Percentiles rank a stretch among this genome's conserved stretches.
These are phyloP conservation scores for Elsinoe necatrix DNA, from an alignment of 2,329 filamentous ascomycete genomes.

Conservation along the genomic window DNA sequence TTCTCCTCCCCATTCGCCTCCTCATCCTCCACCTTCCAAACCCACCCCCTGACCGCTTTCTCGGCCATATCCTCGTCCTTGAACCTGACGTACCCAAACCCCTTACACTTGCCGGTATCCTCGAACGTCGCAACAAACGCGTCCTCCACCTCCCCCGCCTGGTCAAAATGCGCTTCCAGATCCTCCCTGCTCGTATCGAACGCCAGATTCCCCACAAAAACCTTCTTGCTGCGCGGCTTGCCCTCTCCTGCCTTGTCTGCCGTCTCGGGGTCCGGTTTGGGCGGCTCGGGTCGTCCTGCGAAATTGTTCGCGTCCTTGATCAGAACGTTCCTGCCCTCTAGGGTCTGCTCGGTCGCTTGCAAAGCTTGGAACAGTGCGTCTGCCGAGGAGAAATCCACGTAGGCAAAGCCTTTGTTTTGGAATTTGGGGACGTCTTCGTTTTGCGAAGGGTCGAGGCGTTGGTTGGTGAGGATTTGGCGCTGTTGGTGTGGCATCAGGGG, in stretches of 20 bases:
- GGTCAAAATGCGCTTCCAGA: slow-evolving; percentile 69
- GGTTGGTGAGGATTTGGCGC: slow-evolving; percentile 1
- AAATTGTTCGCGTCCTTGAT: slow-evolving; percentile 92
- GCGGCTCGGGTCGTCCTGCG: slow-evolving; percentile 74
- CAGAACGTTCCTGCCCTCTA: slow-evolving; percentile 68
- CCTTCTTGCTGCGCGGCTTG: slow-evolving; percentile 60
- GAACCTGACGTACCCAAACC: slow-evolving; percentile 92
- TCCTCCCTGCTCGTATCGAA: slow-evolving; percentile 61
- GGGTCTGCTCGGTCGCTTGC: slow-evolving; percentile 73
- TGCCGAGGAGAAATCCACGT: slow-evolving; percentile 74
- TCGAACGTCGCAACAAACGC: slow-evolving; percentile 91
- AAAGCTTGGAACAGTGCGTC: slow-evolving; percentile 68
- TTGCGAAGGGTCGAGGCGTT: slow-evolving; percentile 3
- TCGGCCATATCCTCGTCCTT: slow-evolving; percentile 66
- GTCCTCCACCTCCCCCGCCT: slow-evolving; percentile 74
- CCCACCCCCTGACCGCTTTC: slow-evolving; percentile 71
- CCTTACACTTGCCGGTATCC: slow-evolving; percentile 95
- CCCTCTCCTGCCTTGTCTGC: slow-evolving; percentile 30
- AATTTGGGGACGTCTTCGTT: slow-evolving; percentile 22
- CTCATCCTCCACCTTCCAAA: slow-evolving; percentile 54
- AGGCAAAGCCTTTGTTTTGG: slow-evolving; percentile 89
- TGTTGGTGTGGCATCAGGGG: slow-evolving; percentile 23
- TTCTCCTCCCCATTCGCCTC: slow-evolving; percentile 38
- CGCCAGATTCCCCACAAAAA: slow-evolving; percentile 64
- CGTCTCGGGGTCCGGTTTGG: slow-evolving; percentile 27